Evolutionary conservation across 345 rosid species (phyloP), one percentile per base, ranked within the genome.

Genomic region (Dovyalis caffra): DNA sequence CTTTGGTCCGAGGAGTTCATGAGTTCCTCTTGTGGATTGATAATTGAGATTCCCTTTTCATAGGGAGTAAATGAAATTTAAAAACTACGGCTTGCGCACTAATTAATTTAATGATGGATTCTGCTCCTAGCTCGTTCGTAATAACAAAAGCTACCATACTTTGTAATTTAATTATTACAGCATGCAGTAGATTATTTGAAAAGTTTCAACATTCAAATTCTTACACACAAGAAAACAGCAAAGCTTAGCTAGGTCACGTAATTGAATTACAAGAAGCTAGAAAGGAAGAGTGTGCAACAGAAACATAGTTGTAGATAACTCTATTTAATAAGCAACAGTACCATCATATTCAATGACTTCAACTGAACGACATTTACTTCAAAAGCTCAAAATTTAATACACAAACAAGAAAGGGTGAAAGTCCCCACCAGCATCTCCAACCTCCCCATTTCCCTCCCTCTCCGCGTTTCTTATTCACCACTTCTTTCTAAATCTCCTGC

Each of bases 401-500:
- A 58, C 47, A 69, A 76, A 61, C 66, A 76, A 71, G 31, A 65
- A 72, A 51, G 68, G 12, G 2, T 64, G 21, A 25, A 31, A 78
- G 68, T 64, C 81, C 82, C 86, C 77, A 84, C 80, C 74, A 66
- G 16, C 20, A 77, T 23, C 61, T 60, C 78, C 61, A 49, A 34
- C 32, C 16, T 15, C 9, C 29, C 29, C 26, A 31, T 5, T 1
- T 9, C 32, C 43, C 69, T 18, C 66, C 53, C 45, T 18, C 35
- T 29, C 35, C 28, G 72, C 57, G 25, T 68, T n/a, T 56, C 58
- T 62, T 18, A 5, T 62, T 21, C 69, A 26, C 70, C 62, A 33
- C 68, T 76, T 20, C 77, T 78, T 65, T 68, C n/a, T 73, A 82
- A 83, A 84, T 73, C 85, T n/a, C n/a, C n/a, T 83, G 74, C 85